Conservation (phyloP, 1,139 yeast species). For the Diutina pseudorugosa region DNA sequence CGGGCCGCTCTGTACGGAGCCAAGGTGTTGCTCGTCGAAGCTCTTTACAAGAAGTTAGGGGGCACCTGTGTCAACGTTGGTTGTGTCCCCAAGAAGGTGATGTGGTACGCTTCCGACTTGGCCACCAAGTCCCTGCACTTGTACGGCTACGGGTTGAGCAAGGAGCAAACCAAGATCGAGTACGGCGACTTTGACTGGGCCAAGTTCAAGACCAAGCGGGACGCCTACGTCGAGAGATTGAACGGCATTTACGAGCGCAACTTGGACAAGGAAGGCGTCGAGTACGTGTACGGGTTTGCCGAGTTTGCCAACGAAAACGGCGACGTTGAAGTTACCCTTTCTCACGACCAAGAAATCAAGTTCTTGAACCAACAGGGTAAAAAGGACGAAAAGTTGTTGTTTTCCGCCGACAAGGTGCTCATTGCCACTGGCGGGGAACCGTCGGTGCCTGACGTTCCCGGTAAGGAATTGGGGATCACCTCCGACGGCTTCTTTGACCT, state of each 20-base stretch:
- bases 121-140: slow-evolving; percentile 69
- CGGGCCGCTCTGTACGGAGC: slow-evolving; percentile 94
- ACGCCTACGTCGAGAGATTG: slow-evolving; percentile 75
- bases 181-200: slow-evolving; percentile 66
- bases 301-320: slow-evolving; percentile 50
- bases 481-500: slow-evolving; percentile 88
- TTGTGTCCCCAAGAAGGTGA: slow-evolving; percentile 96
- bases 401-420: slow-evolving; percentile 70
- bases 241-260: slow-evolving; percentile 91
- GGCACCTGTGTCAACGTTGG: slow-evolving; percentile 99
- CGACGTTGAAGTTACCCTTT: slow-evolving; percentile 60
- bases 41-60: slow-evolving; percentile 57
- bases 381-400: slow-evolving; percentile 44
- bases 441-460: slow-evolving; percentile 49
- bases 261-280: slow-evolving; percentile 79
- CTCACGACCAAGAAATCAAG: slow-evolving; percentile 28
- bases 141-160: slow-evolving; percentile 65
- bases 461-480: slow-evolving; percentile 72
- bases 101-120: slow-evolving; percentile 95
- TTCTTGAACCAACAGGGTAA: slow-evolving; percentile 20
- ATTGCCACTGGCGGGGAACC: slow-evolving; percentile 94
- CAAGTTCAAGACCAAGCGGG: slow-evolving; percentile 71
- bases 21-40: slow-evolving; percentile 71
- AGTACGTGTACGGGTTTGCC: slow-evolving; percentile 81
- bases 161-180: slow-evolving; percentile 28